Percentiles rank a stretch among this genome's conserved stretches.
Evolutionary conservation across 345 rosid species (phyloP).

Genomic region (Eucalyptus cladocalyx): DNA sequence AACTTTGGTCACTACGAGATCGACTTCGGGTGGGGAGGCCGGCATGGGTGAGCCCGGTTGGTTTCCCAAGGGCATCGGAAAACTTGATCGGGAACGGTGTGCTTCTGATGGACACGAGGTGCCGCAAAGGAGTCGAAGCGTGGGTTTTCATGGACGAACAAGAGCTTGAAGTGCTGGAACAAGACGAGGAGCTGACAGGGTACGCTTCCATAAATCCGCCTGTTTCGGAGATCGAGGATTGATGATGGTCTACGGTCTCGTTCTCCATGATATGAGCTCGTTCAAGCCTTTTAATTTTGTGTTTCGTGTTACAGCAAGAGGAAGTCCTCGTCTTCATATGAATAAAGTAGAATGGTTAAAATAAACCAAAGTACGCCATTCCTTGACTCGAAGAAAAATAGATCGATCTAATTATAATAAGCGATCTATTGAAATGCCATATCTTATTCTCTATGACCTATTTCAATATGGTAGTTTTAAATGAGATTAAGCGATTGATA

Average conservation of each 20-base stretch:
- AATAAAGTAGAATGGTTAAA: background rate
- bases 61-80: background rate
- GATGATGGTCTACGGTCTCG: background rate
- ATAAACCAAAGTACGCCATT: too few species aligned
- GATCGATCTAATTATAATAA: too few species aligned
- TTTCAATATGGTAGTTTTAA: too few species aligned
- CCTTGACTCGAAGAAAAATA: too few species aligned
- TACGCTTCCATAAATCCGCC: background rate
- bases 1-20: background rate
- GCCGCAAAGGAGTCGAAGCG: background rate
- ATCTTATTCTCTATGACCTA: too few species aligned
- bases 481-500: too few species aligned
- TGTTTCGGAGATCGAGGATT: background rate
- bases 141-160: background rate
- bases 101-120: background rate
- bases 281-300: background rate
- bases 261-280: background rate
- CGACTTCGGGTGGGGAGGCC: conserved; percentile 14
- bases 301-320: background rate
- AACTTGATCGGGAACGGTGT: background rate
- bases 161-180: background rate
- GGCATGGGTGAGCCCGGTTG: background rate
- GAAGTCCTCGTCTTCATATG: background rate
- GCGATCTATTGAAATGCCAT: too few species aligned
- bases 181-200: background rate